A percentile compares a stretch with the other conserved stretches of the same genome.
Evolutionary conservation across 768 basidiomycete species (phyloP).

Genomic region (Boletus insuetus): DNA sequence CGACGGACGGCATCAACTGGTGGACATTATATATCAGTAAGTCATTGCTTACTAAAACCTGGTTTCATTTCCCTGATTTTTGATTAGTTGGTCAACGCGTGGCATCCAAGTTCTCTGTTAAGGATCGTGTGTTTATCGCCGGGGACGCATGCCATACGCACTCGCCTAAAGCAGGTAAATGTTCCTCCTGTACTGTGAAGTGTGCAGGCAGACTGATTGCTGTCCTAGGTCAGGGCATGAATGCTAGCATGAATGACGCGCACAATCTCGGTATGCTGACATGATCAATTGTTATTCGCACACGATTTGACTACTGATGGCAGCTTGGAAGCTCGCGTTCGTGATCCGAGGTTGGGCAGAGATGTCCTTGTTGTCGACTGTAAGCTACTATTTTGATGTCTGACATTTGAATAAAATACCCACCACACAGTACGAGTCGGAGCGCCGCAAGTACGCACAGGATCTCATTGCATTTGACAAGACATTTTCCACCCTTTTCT

Average conservation of each 20-base stretch:
- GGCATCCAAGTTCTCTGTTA: slow-evolving; percentile 45
- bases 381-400: slow-evolving; percentile 21
- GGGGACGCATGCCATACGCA: slow-evolving; percentile 52
- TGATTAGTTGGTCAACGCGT: slow-evolving; percentile 52
- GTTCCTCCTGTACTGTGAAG: neutral
- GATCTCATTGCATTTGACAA: slow-evolving; percentile 56
- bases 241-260: slow-evolving; percentile 52
- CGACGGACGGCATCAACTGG: slow-evolving; percentile 39
- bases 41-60: slow-evolving; percentile 1
- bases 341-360: slow-evolving; percentile 49
- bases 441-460: slow-evolving; percentile 52
- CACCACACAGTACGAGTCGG: slow-evolving; percentile 45
- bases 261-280: slow-evolving; percentile 46
- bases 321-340: slow-evolving; percentile 53
- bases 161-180: slow-evolving; percentile 41
- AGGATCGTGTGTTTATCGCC: slow-evolving; percentile 53
- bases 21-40: slow-evolving; percentile 51
- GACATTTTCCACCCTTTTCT: slow-evolving; percentile 49
- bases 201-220: slow-evolving; percentile 11
- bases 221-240: slow-evolving; percentile 49
- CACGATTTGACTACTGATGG: neutral
- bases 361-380: slow-evolving; percentile 44
- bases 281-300: neutral
- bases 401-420: neutral
- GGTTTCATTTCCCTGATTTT: neutral